phyloP scores from a whole-genome alignment of 2,329 filamentous ascomycete genomes.

The Colletotrichum sp. region DNA sequence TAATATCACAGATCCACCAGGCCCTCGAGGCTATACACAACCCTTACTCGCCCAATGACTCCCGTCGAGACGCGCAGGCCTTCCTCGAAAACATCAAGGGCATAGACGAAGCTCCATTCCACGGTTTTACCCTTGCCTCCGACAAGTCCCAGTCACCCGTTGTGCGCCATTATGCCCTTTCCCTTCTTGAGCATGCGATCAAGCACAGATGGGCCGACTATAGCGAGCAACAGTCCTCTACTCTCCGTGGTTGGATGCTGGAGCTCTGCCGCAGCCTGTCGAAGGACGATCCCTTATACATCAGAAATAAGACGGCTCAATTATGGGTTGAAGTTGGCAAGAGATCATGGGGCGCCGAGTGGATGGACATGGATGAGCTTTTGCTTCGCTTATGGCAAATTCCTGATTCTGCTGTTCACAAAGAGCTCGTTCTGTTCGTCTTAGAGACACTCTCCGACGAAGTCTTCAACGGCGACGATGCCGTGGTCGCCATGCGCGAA shows the following conservation, averaged over 20 bases:
- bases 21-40: constrained; percentile 89
- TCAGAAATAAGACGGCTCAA: constrained; percentile 92
- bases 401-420: constrained; percentile 66
- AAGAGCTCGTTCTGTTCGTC: constrained; percentile 86
- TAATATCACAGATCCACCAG: constrained; percentile 75
- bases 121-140: constrained; percentile 83
- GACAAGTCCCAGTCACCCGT: constrained; percentile 77
- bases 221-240: constrained; percentile 67
- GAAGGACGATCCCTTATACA: constrained; percentile 76
- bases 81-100: constrained; percentile 89
- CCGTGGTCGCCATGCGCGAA: constrained; percentile 82
- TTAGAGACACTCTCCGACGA: constrained; percentile 94
- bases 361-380: constrained; percentile 91
- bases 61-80: constrained; percentile 80
- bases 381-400: constrained; percentile 84
- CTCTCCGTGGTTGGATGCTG: constrained; percentile 78
- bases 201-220: constrained; percentile 84
- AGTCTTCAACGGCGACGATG: constrained; percentile 89
- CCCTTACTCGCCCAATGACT: constrained; percentile 78
- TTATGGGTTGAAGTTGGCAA: constrained; percentile 96
- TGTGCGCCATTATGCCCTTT: constrained; percentile 92
- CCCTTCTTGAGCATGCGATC: constrained; percentile 87
- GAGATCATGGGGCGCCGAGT: constrained; percentile 88
- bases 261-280: constrained; percentile 76
- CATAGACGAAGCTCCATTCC: constrained; percentile 77